Evolutionary conservation across 352 stramenopile species (phyloP), one percentile per base, ranked within the genome.

Genomic region (Peronospora destructor): DNA sequence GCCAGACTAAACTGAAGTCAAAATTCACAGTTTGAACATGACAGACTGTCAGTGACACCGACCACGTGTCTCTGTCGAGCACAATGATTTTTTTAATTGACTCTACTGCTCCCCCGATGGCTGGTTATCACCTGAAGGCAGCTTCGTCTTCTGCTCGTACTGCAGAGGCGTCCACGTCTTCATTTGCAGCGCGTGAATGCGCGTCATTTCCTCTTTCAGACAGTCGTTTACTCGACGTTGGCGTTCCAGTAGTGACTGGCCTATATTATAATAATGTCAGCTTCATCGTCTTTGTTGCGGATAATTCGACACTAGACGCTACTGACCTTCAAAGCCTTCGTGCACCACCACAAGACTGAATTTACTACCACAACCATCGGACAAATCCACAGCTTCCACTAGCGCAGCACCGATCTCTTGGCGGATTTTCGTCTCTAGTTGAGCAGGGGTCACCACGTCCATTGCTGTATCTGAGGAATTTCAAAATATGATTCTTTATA

Each of bases 291-390:
- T 37, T 13, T 37, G 33, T 46, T 12, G 9, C 7, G 5, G 4
- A 19, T n/a, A 5, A n/a, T n/a, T 35, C 41, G 26, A 25, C 4
- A 23, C 14, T 13, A 17, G 43, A 39, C 50, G 77, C 43, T 47
- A 73, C 43, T 1, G 12, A 68, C 78, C 82, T 73, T 91, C 75
- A 40, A 92, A 92, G 40, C 71, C 75, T 38, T 73, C 72, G 59
- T 85, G 75, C 28, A 92, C 82, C 41, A 92, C 76, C 39, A 92
- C 74, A 36, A 91, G 59, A 49, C 79, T 91, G 60, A 89, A 92
- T 56, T 90, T 90, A 53, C 66, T 84, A 26, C 80, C 80, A 52
- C 82, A 92, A 26, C 82, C 82, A 42, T 91, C 82, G 37, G 82
- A 92, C 16, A 88, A 59, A 49, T 92, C 82, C 41, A 73, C 73